Conservation (phyloP, 208 protist genomes). For the Borovskyia barvae region DNA sequence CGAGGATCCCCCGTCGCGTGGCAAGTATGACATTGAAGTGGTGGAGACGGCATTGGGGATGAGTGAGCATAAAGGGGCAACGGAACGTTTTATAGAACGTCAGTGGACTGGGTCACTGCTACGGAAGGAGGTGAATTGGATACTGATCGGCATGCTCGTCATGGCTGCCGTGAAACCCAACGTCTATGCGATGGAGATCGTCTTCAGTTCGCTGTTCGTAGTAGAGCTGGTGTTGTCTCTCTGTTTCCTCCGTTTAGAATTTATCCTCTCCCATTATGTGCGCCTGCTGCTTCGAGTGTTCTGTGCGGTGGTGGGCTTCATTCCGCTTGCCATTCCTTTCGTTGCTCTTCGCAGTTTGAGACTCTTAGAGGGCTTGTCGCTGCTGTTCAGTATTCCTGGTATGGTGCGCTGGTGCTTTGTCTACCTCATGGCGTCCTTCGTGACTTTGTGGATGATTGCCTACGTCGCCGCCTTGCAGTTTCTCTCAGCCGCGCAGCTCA, state of each 20-base stretch:
- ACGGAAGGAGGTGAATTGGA: slow-evolving; percentile 53
- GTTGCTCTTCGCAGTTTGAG: slow-evolving; percentile 59
- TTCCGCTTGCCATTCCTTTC: slow-evolving; percentile 56
- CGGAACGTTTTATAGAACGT: slow-evolving; percentile 54
- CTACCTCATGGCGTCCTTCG: slow-evolving; percentile 50
- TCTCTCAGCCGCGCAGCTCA: slow-evolving; percentile 2
- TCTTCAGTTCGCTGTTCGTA: slow-evolving; percentile 50
- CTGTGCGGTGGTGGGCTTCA: slow-evolving; percentile 56
- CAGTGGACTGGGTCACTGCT: slow-evolving; percentile 59
- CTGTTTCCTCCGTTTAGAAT: slow-evolving; percentile 57
- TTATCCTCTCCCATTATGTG: slow-evolving; percentile 58
- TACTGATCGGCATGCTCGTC: slow-evolving; percentile 52
- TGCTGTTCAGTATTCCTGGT: slow-evolving; percentile 54
- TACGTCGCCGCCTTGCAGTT: slow-evolving; percentile 69
- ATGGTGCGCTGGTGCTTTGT: slow-evolving; percentile 63
- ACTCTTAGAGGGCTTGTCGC: slow-evolving; percentile 74
- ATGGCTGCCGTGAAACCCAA: slow-evolving; percentile 65
- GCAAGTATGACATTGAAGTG: slow-evolving; percentile 58
- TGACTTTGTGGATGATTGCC: slow-evolving; percentile 70
- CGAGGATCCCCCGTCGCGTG: slow-evolving; percentile 64
- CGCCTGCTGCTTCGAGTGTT: slow-evolving; percentile 61
- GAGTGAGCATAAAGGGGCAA: slow-evolving; percentile 37
- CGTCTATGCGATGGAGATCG: slow-evolving; percentile 56
- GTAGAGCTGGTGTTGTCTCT: slow-evolving; percentile 64
- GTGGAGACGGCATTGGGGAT: slow-evolving; percentile 74